A percentile compares a stretch with the other conserved stretches of the same genome.
phyloP scores from a whole-genome alignment of 2,329 filamentous ascomycete genomes.

The Botrytis tulipae region DNA sequence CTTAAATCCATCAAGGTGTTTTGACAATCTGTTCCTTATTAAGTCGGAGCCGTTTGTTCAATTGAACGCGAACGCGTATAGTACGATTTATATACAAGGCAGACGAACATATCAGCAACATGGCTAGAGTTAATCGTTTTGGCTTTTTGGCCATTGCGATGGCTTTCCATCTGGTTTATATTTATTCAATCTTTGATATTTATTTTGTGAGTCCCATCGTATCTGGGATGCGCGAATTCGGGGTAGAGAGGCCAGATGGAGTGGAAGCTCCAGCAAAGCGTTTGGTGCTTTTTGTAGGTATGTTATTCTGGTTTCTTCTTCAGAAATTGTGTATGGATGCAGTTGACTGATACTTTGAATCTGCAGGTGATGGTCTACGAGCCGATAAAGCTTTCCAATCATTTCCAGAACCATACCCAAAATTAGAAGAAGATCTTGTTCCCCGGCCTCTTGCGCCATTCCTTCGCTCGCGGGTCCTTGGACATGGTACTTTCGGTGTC shows the following conservation, averaged over 20 bases:
- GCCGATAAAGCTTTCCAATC: slow-evolving; percentile 97
- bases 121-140: slow-evolving; percentile 62
- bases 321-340: background rate
- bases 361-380: slow-evolving; percentile 78
- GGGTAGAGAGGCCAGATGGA: slow-evolving; percentile 58
- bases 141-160: slow-evolving; percentile 86
- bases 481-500: slow-evolving; percentile 92
- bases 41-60: background rate
- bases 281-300: slow-evolving; percentile 90
- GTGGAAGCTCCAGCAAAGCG: slow-evolving; percentile 79
- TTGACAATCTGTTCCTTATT: slow-evolving; percentile 13
- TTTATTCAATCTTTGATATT: slow-evolving; percentile 95
- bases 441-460: slow-evolving; percentile 86
- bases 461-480: slow-evolving; percentile 81
- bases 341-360: slow-evolving; percentile 21
- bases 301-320: slow-evolving; percentile 24
- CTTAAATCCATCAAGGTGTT: slow-evolving; percentile 11
- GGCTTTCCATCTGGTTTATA: slow-evolving; percentile 89
- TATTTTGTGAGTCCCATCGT: slow-evolving; percentile 99
- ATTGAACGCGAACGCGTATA: slow-evolving; percentile 17
- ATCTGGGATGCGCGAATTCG: slow-evolving; percentile 84
- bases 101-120: slow-evolving; percentile 35
- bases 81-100: background rate
- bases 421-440: slow-evolving; percentile 61
- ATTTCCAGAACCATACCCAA: slow-evolving; percentile 79